These are phyloP conservation scores for Xylaria scruposa DNA, from an alignment of 495 filamentous ascomycete genomes.

Conservation along the genomic window DNA sequence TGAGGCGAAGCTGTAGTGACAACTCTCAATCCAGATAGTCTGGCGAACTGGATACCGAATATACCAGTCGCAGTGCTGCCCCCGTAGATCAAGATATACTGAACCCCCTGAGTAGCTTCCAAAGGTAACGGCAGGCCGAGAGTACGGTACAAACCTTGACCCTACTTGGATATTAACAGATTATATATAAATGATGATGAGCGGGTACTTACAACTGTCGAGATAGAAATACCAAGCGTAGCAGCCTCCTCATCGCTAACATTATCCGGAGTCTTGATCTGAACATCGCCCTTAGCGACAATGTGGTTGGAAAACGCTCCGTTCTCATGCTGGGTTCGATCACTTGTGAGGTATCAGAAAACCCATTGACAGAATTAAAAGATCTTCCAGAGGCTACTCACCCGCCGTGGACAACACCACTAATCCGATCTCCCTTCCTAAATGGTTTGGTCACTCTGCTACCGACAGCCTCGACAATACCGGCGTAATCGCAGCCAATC, in stretches of 20 bases:
- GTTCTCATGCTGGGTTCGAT: conserved; percentile 35
- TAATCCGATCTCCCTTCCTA: conserved; percentile 46
- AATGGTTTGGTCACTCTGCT: conserved; percentile 39
- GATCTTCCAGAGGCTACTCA: conserved; percentile 26
- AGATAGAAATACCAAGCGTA: conserved; percentile 54
- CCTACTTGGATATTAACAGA: conserved; percentile 27
- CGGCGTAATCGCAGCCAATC: conserved; percentile 45
- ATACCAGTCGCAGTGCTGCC: conserved; percentile 57
- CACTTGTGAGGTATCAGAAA: conserved; percentile 1
- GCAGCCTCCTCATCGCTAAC: conserved; percentile 51
- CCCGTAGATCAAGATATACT: conserved; percentile 55
- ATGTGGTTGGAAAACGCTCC: conserved; percentile 50
- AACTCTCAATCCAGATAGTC: conserved; percentile 53
- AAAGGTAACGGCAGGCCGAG: conserved; percentile 45
- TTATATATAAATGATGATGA: neutral
- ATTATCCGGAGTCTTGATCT: conserved; percentile 43
- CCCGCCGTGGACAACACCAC: conserved; percentile 44
- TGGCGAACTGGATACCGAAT: conserved; percentile 54
- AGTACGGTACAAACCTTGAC: conserved; percentile 51
- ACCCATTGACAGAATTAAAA: neutral
- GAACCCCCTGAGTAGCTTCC: conserved; percentile 32
- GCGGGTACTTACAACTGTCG: conserved; percentile 46
- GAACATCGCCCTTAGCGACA: conserved; percentile 36
- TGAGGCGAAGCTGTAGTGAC: conserved; percentile 49
- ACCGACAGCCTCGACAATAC: conserved; percentile 47